Base-by-base conservation (phyloP, 1,139 yeast species). In the Taphrina flavorubra region DNA sequence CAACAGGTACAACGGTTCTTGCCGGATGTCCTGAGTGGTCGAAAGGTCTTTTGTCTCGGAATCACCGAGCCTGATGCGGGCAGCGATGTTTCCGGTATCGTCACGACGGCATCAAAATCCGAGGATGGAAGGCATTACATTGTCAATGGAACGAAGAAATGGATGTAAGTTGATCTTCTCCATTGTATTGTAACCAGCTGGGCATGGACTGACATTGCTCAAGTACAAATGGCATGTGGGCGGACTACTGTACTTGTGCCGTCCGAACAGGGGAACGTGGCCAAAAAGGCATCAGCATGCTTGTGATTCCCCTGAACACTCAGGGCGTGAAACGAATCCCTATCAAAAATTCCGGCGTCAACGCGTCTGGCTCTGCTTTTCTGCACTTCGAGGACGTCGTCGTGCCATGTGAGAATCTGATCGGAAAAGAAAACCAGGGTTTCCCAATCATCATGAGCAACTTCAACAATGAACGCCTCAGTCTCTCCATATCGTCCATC, bases 381-480 rank as follows among this genome's bases (percentile, higher is more conserved):
- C 75, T 80, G 59, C 77, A 79, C 62, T 79, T 81, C 73, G 82
- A 80, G 67, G 81, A 80, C 69, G 82, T 80, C 74, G 78, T 80
- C 76, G 83, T 80, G 31, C 82, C 83, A 8, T 82, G 79, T 36
- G 81, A 76, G 74, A 79, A 80, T 74, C 74, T 80, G 66, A 71
- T 80, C 51, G 83, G 83, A 69, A 72, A 77, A 73, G 82, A 80
- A 73, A 80, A 81, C 74, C 74, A 77, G 69, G 83, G 83, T 13
- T 80, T 80, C 78, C 78, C 79, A 75, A 80, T 79, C 68, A 79
- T 80, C 74, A 79, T 80, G 80, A 76, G 80, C 70, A 80, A 81
- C 76, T 80, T 80, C 75, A 80, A 80, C 77, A 83, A 81, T 74
- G 83, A 80, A 75, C 79, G 83, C 42, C 71, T 81, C 62, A 82